Evolutionary conservation across 495 filamentous ascomycete species (phyloP), one percentile per base, ranked within the genome.

Genomic region (Thozetella sp.): DNA sequence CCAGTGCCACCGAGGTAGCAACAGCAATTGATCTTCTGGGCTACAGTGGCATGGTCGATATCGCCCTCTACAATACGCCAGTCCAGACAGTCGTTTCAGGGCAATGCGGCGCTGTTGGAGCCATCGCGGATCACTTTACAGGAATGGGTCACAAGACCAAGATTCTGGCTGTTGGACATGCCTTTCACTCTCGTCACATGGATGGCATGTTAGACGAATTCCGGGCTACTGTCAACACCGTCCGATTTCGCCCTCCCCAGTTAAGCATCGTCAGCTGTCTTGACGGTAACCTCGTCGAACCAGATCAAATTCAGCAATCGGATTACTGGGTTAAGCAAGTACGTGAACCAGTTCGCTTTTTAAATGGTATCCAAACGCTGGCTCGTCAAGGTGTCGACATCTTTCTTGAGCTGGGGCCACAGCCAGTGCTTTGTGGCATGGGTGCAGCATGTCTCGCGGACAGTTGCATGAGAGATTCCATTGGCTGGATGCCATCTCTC

Each of bases 321-420:
- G 68, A 66, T 1, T 71, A 71, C 55, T 73, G 70, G 69, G 58
- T 65, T 19, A 51, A 52, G 23, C 69, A 72, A 46, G 60, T 53
- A 43, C 69, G 69, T 51, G 40, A 62, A 13, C 34, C 68, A 2
- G 70, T 73, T 59, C 66, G 62, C 2, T 71, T 71, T 50, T 53
- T 22, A 24, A 68, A 73, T 27, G 60, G 55, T 24, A 59, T 73
- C 57, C 61, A 64, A 43, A 56, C 54, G 30, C 54, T 73, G 2
- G 40, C 22, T 43, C 22, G 54, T 15, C 58, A 48, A 6, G 69
- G 67, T 12, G 64, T 55, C 10, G 66, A 66, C 34, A 37, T 65
- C n/a, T 71, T 71, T 46, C 48, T 73, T 43, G 70, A 73, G 56
- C 27, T 73, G 0, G 70, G 69, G n/a, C 69, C 69, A 2, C 34